Evolutionary conservation across 208 protist species (phyloP), one percentile per base, ranked within the genome.

Genomic region (Acanthamoeba healyi): DNA sequence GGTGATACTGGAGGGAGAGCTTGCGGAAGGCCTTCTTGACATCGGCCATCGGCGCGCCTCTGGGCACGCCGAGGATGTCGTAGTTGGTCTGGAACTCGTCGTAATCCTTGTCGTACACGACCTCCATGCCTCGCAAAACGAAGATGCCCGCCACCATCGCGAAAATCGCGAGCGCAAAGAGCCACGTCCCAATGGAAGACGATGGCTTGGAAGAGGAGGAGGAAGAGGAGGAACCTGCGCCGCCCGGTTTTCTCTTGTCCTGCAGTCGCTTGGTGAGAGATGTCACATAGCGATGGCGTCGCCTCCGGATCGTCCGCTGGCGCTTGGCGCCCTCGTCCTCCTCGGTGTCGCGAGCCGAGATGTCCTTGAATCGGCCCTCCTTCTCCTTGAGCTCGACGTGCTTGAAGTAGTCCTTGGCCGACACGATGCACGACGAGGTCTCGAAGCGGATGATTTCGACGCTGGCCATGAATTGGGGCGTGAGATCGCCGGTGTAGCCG

Each of bases 361-460:
- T 3, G 26, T 54, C 42, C 49, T 61, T 54, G 79, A 87, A 44
- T 17, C 26, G n/a, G 42, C 10, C 49, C 51, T 88, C 29, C 32
- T 61, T 32, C 2, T 88, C 79, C 51, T 88, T 88, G 6, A 12
- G 22, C 1, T 54, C 51, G 38, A 88, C 79, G 51, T 88, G 79
- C 51, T 88, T 88, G 42, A 88, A 88, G 79, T 88, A 88, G 49
- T 88, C 79, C 79, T 63, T 88, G 79, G 51, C 42, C 32, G 79
- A 65, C 2, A 88, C 51, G 42, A 63, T 88, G 79, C 79, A 88
- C 49, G 79, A 65, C n/a, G 79, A 88, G 46, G 79, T 88, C 51
- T 88, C 49, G 79, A 88, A 88, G 79, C 79, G 79, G 79, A 63
- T 88, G 49, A 88, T 65, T 29, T 88, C 51, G 32, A 88, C 79